Evolutionary conservation across 345 rosid species (phyloP).

Genomic region (Ricinus communis): DNA sequence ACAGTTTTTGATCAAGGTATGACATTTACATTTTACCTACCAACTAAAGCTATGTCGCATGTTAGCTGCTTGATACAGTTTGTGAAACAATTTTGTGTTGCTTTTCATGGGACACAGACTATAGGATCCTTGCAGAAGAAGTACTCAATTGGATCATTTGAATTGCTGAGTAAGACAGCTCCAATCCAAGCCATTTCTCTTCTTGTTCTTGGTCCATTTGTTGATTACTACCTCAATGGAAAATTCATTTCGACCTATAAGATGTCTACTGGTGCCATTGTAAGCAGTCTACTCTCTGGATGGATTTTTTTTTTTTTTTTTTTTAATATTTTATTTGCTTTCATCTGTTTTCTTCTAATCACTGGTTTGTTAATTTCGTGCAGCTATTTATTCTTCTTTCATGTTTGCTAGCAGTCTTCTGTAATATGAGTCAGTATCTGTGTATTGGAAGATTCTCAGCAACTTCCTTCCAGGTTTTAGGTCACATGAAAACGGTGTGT

Average conservation of each 20-base stretch:
- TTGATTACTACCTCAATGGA: slow-evolving; percentile 73
- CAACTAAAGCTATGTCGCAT: too few species aligned
- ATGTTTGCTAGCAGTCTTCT: slow-evolving; percentile 86
- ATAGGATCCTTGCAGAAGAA: slow-evolving; percentile 94
- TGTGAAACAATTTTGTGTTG: neutral
- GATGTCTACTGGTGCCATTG: slow-evolving; percentile 70
- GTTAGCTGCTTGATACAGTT: too few species aligned
- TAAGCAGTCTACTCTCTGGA: slow-evolving; percentile 32
- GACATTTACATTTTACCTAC: too few species aligned
- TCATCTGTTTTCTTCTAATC: slow-evolving; percentile 9
- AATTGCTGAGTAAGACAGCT: slow-evolving; percentile 86
- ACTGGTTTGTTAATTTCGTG: slow-evolving; percentile 21
- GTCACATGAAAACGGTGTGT: slow-evolving; percentile 96
- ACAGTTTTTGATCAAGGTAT: too few species aligned
- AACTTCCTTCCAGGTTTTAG: slow-evolving; percentile 84
- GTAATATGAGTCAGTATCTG: slow-evolving; percentile 93
- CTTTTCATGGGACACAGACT: slow-evolving; percentile 50
- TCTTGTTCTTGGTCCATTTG: slow-evolving; percentile 76
- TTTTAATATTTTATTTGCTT: neutral
- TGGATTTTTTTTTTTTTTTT: too few species aligned
- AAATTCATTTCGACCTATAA: slow-evolving; percentile 61
- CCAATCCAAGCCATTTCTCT: slow-evolving; percentile 99
- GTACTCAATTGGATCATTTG: slow-evolving; percentile 89
- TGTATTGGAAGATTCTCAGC: slow-evolving; percentile 98
- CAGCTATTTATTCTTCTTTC: slow-evolving; percentile 84